Percentiles rank a stretch among this genome's conserved stretches.
phyloP scores from a whole-genome alignment of 768 basidiomycete genomes.

The Tylopilus felleus region DNA sequence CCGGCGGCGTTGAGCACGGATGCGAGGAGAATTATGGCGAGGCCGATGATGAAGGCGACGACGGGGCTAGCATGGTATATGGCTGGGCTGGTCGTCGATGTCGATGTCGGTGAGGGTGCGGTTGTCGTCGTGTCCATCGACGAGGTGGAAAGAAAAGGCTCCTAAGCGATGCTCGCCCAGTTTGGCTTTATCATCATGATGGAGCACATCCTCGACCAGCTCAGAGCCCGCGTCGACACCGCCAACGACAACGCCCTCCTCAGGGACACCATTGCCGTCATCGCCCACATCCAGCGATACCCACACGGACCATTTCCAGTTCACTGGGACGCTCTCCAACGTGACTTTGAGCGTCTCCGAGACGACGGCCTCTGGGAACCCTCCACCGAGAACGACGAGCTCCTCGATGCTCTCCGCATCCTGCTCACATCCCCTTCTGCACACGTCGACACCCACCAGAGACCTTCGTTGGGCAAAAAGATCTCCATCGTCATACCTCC shows the following conservation, averaged over 20 bases:
- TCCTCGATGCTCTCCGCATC: conserved; percentile 25
- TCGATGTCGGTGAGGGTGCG: conserved; percentile 14
- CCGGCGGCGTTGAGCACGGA: conserved; percentile 89
- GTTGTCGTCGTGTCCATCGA: conserved; percentile 25
- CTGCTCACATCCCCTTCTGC: conserved; percentile 11
- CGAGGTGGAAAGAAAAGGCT: conserved; percentile 7
- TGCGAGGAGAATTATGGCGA: conserved; percentile 78
- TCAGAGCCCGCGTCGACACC: conserved; percentile 12
- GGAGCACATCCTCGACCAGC: conserved; percentile 29
- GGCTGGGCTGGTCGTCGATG: conserved; percentile 19
- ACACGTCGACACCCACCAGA: neutral
- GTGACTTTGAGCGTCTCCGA: conserved; percentile 21
- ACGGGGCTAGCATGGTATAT: conserved; percentile 52
- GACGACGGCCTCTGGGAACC: conserved; percentile 26
- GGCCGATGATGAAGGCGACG: conserved; percentile 77
- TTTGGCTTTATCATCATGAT: conserved; percentile 12
- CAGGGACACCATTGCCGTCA: conserved; percentile 17
- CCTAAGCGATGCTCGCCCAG: conserved; percentile 12
- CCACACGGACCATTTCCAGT: conserved; percentile 16
- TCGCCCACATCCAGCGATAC: conserved; percentile 21
- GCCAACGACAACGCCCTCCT: conserved; percentile 17
- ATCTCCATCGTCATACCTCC: conserved; percentile 19
- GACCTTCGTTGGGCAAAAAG: neutral
- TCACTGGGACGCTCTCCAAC: conserved; percentile 23
- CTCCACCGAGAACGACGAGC: conserved; percentile 24